A percentile compares a stretch with the other conserved stretches of the same genome.
Conservation (phyloP, 495 filamentous ascomycete species). For the Cladorrhinum samala region DNA sequence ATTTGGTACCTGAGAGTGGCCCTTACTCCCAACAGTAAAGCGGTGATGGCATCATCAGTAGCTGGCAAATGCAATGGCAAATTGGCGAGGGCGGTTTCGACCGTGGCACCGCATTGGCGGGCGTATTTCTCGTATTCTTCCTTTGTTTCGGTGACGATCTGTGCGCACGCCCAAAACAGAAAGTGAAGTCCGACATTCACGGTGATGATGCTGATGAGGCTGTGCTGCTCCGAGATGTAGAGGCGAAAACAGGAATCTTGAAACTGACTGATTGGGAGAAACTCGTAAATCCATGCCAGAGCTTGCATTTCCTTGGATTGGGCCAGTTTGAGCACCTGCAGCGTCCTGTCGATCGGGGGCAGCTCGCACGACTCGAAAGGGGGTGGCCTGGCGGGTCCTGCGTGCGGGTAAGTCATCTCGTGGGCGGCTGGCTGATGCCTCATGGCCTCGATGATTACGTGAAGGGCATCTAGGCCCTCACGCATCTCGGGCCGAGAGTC, state of each 20-base stretch:
- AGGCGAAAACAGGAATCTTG: slow-evolving; percentile 48
- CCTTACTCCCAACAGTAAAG: slow-evolving; percentile 49
- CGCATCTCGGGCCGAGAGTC: slow-evolving; percentile 45
- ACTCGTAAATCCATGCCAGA: slow-evolving; percentile 30
- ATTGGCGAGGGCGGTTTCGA: slow-evolving; percentile 50
- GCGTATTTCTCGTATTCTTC: slow-evolving; percentile 30
- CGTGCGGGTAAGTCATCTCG: slow-evolving; percentile 21
- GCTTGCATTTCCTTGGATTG: background rate
- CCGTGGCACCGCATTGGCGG: slow-evolving; percentile 44
- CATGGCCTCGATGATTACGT: slow-evolving; percentile 45
- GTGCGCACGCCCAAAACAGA: slow-evolving; percentile 44
- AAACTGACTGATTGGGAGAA: slow-evolving; percentile 44
- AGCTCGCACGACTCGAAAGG: slow-evolving; percentile 13
- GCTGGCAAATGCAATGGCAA: slow-evolving; percentile 52
- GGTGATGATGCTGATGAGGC: slow-evolving; percentile 46
- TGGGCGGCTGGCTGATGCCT: slow-evolving; percentile 17
- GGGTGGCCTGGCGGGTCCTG: background rate
- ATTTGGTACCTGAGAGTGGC: too few species aligned
- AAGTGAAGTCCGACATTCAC: slow-evolving; percentile 51
- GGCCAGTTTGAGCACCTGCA: slow-evolving; percentile 16
- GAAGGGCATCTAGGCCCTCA: slow-evolving; percentile 49
- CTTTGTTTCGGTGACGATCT: slow-evolving; percentile 12
- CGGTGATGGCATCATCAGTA: slow-evolving; percentile 49
- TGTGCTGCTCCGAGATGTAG: slow-evolving; percentile 51
- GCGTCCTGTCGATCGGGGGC: slow-evolving; percentile 15